Base-by-base conservation (phyloP, 306 rosid genomes). In the Senna tora region DNA sequence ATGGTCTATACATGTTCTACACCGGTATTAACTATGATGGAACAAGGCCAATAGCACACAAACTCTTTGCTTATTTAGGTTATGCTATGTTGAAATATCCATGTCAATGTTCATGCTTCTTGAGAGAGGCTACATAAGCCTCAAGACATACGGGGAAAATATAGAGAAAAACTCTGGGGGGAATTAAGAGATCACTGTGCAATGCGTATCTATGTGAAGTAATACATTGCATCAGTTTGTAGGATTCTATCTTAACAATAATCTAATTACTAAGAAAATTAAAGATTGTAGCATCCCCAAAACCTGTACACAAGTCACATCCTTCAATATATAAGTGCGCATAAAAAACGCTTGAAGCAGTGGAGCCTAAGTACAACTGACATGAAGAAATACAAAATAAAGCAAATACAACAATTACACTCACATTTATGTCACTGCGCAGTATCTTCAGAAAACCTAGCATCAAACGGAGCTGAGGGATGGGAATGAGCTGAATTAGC, bases 401-500 rank as follows among this genome's bases (percentile, higher is more conserved):
- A 9, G 17, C 4, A 34, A 17, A 16, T 17, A 16, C 47, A 60
- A 17, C n/a, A 60, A 60, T n/a, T 36, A 45, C 42, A 41, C 25
- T 58, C 25, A 22, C 7, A 39, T 55, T 66, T 39, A 55, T 69
- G 71, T 89, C 89, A 92, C 43, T 83, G 93, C 63, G 87, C 78
- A 57, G 93, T 52, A 84, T 92, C 98, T 73, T 80, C 89, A 67
- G 87, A 30, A 64, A 88, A 90, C 72, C 92, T 86, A 69, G 89
- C 92, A 73, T 87, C 92, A 68, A 87, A 87, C 17, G 88, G 86
- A 72, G 89, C 83, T 1, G 84, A 73, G 19, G 79, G 61, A 15
- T 87, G 92, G 51, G 84, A 65, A 75, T 82, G 80, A 9, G 83
- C 83, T 10, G 87, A 47, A 75, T 56, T 81, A 57, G 87, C 74